A percentile compares a stretch with the other conserved stretches of the same genome.
phyloP scores from a whole-genome alignment of 163 green algal genomes.

The Chlamydomonas reinhardtii region DNA sequence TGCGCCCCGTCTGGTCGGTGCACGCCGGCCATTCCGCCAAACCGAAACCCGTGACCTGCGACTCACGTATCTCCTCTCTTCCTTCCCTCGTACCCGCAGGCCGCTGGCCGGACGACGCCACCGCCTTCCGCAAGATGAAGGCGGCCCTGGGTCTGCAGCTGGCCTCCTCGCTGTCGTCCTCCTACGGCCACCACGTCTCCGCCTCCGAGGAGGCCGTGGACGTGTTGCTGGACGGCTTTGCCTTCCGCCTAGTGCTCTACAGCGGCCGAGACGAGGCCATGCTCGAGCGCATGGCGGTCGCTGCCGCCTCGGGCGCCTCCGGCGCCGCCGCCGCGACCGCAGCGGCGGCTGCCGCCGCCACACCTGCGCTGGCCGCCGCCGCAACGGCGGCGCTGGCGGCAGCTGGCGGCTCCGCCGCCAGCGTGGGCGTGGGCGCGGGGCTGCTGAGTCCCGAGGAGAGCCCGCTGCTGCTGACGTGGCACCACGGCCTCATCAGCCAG shows the following conservation, averaged over 20 bases:
- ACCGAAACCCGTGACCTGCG: not conserved
- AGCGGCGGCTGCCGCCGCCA: not conserved
- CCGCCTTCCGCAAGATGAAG: conserved; percentile 84
- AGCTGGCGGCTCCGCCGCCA: not conserved
- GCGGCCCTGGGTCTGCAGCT: conserved; percentile 84
- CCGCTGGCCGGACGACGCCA: conserved; percentile 75
- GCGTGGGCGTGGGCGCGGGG: conserved; percentile 38
- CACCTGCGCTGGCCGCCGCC: not conserved
- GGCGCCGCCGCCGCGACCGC: not conserved
- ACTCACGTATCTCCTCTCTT: not conserved
- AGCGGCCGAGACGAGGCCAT: conserved; percentile 72
- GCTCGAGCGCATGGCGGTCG: not conserved
- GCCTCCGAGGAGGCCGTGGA: conserved; percentile 78
- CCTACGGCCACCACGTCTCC: conserved; percentile 49
- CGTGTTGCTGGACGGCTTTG: conserved; percentile 86
- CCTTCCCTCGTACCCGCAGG: conserved; percentile 54
- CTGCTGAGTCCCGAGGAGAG: conserved; percentile 43
- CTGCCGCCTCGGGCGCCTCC: too few species aligned
- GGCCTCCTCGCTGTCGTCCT: conserved; percentile 69
- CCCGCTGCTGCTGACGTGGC: conserved; percentile 59
- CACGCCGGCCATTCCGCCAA: too few species aligned
- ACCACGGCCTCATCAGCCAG: conserved; percentile 75
- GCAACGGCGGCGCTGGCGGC: not conserved
- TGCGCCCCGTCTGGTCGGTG: too few species aligned
- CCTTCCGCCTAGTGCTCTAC: conserved; percentile 80